These are phyloP conservation scores for Spencermartinsiella ligniputridi DNA, from an alignment of 1,139 yeast genomes.

Conservation along the genomic window DNA sequence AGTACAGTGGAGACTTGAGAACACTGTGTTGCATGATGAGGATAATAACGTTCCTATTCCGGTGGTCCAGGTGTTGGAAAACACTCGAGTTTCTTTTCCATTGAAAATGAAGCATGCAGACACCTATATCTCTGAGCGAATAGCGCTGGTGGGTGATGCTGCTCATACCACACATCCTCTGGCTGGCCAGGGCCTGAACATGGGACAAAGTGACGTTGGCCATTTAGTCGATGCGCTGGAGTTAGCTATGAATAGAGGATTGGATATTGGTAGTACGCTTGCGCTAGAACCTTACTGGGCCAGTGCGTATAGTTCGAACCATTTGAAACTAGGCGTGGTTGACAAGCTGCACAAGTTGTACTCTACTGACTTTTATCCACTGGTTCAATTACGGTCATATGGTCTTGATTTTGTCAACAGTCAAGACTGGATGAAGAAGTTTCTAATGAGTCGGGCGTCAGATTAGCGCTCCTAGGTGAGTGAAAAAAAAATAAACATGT, in stretches of 20 bases:
- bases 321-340: constrained; percentile 76
- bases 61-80: constrained; percentile 51
- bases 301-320: constrained; percentile 74
- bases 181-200: constrained; percentile 96
- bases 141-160: constrained; percentile 95
- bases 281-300: constrained; percentile 85
- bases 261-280: constrained; percentile 81
- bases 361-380: constrained; percentile 65
- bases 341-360: constrained; percentile 90
- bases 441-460: constrained; percentile 49
- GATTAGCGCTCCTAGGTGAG: too few species aligned
- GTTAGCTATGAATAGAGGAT: constrained; percentile 66
- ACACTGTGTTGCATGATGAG: constrained; percentile 38
- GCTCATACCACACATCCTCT: constrained; percentile 97
- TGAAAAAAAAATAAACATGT: too few species aligned
- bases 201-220: constrained; percentile 96
- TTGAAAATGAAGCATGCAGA: constrained; percentile 87
- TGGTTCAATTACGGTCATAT: constrained; percentile 67
- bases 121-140: constrained; percentile 72
- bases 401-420: constrained; percentile 71
- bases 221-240: constrained; percentile 66
- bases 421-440: constrained; percentile 56
- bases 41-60: constrained; percentile 62
- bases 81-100: constrained; percentile 85
- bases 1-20: constrained; percentile 63